Percentiles rank a stretch among this genome's conserved stretches.
phyloP scores from a whole-genome alignment of 306 rosid species.

The Sindora glabra region DNA sequence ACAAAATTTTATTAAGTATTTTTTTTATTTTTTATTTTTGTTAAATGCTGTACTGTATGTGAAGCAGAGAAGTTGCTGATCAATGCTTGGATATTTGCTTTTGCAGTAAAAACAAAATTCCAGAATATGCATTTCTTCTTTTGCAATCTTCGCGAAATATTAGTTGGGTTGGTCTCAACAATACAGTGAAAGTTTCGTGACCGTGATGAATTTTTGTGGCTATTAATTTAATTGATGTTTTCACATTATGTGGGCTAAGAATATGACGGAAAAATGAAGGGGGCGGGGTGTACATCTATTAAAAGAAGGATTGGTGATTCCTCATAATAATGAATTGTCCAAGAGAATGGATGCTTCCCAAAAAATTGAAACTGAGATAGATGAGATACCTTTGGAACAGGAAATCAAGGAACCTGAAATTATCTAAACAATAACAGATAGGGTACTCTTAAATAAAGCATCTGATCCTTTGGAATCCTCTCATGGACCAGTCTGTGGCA shows the following conservation, averaged over 20 bases:
- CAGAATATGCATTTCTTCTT: conserved; percentile 66
- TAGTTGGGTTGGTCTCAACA: conserved; percentile 52
- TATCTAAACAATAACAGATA: conserved; percentile 15
- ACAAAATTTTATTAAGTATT: background rate
- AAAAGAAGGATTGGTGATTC: conserved; percentile 49
- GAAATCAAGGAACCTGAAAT: conserved; percentile 21
- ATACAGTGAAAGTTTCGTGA: conserved; percentile 2
- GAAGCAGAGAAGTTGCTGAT: background rate
- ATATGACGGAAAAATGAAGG: conserved; percentile 52
- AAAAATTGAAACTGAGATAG: conserved; percentile 32
- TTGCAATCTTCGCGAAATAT: conserved; percentile 54
- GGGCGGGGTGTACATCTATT: conserved; percentile 44
- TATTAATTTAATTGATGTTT: background rate
- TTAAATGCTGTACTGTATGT: background rate
- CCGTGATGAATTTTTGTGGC: background rate
- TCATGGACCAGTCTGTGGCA: conserved; percentile 15
- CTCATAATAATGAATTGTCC: conserved; percentile 20
- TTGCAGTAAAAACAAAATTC: conserved; percentile 61
- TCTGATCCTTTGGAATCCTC: conserved; percentile 24
- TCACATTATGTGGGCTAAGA: conserved; percentile 42
- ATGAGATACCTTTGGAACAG: conserved; percentile 12
- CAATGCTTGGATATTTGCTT: background rate
- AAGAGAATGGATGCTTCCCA: conserved; percentile 5
- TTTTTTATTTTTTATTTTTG: too few relatives aligned
- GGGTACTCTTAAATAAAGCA: conserved; percentile 8